A percentile compares a stretch with the other conserved stretches of the same genome.
Conservation (phyloP, 73 alveolate genomes). For the Paramecium tetraurelia region DNA sequence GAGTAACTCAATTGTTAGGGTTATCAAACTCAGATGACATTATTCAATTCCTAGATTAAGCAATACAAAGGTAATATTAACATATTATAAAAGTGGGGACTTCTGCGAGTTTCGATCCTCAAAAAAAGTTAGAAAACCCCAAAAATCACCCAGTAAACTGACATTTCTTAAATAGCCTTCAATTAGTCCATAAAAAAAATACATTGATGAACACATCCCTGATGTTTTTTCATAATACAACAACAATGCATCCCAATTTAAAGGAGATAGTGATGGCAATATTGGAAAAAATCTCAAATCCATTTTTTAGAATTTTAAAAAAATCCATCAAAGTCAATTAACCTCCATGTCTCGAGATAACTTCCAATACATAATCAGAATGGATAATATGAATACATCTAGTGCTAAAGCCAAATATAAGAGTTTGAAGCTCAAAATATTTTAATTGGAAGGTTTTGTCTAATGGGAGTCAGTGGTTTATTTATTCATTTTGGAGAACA, state of each 20-base stretch:
- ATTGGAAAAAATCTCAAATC: background rate
- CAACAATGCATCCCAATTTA: background rate
- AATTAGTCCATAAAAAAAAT: background rate
- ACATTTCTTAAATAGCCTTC: background rate
- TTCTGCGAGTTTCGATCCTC: slow-evolving; percentile 1
- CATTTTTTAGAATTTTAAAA: background rate
- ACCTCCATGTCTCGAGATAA: background rate
- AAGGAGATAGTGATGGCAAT: background rate
- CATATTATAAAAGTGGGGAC: background rate
- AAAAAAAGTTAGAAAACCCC: background rate
- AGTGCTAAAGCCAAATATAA: background rate
- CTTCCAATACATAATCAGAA: background rate
- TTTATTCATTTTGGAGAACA: background rate
- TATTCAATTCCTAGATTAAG: background rate
- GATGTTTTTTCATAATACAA: background rate
- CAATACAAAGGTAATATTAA: background rate
- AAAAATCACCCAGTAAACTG: background rate
- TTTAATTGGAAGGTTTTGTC: background rate
- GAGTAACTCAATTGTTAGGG: background rate
- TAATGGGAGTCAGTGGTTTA: background rate
- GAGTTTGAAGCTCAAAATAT: background rate
- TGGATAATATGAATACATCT: background rate
- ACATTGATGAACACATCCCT: background rate
- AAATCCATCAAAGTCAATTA: background rate
- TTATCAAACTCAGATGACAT: background rate